Percentiles rank a stretch among this genome's conserved stretches.
Conservation (phyloP, 176 grass and related monocot genomes). For the Carex pumila region DNA sequence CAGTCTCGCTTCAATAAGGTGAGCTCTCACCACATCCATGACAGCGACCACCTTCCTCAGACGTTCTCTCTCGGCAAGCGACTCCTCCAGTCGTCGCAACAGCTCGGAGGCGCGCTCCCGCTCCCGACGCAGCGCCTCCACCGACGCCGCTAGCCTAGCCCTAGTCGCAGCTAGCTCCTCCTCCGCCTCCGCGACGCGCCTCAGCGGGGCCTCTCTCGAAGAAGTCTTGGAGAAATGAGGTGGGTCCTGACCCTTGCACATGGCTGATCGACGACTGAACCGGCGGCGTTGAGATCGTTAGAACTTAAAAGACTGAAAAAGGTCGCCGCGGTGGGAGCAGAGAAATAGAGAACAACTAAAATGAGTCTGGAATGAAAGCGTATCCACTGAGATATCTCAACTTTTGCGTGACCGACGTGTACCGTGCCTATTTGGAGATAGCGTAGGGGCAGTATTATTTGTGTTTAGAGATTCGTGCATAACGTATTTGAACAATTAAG, state of each 20-base stretch:
- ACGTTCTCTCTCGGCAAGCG: neutral
- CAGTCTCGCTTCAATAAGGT: neutral
- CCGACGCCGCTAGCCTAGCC: neutral
- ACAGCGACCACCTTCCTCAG: neutral
- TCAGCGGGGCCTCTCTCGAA: neutral
- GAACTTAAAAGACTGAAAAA: too few species aligned
- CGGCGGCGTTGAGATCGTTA: too few species aligned
- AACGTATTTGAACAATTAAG: too few species aligned
- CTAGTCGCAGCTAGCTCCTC: neutral
- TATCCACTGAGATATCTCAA: too few species aligned
- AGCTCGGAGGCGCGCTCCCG: neutral
- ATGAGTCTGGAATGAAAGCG: too few species aligned
- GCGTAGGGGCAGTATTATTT: too few species aligned
- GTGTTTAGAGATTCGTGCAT: too few species aligned
- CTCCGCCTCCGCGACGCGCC: neutral
- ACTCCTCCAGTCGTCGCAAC: neutral
- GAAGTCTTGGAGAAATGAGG: neutral
- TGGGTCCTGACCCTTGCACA: slow-evolving; percentile 2
- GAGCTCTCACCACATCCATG: slow-evolving; percentile 11
- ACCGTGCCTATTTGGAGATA: too few species aligned
- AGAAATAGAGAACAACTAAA: too few species aligned
- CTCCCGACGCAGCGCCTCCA: neutral
- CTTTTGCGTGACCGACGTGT: too few species aligned
- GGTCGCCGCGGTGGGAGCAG: too few species aligned
- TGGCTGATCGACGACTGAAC: neutral